These are phyloP conservation scores for Komagataella pseudopastoris DNA, from an alignment of 805 yeast species.

Conservation along the genomic window DNA sequence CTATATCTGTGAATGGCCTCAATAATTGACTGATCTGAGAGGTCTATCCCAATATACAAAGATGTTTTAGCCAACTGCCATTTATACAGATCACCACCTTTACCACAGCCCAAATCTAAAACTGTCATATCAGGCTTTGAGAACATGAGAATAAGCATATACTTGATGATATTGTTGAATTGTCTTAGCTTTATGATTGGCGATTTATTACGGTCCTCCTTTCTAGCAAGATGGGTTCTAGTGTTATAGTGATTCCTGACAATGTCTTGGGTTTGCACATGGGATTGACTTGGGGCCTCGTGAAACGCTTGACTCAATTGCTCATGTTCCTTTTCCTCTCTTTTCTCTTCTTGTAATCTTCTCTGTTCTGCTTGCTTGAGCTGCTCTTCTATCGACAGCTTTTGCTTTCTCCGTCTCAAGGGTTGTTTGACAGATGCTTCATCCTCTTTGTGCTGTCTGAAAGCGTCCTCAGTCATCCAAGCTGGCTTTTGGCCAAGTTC, in stretches of 20 bases:
- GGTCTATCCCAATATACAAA: slow-evolving; percentile 83
- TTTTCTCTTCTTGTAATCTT: slow-evolving; percentile 17
- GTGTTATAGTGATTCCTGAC: slow-evolving; percentile 82
- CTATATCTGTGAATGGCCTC: slow-evolving; percentile 74
- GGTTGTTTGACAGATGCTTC: slow-evolving; percentile 2
- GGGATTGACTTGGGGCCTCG: slow-evolving; percentile 14
- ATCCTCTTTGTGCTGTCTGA: slow-evolving; percentile 9
- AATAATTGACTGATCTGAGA: slow-evolving; percentile 74
- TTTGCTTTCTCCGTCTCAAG: slow-evolving; percentile 17
- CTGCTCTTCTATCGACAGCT: slow-evolving; percentile 9
- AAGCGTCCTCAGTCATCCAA: slow-evolving; percentile 20
- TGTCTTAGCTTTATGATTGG: slow-evolving; percentile 78
- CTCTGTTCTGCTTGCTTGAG: slow-evolving; percentile 10
- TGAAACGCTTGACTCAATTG: slow-evolving; percentile 3
- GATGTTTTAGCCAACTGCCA: slow-evolving; percentile 65
- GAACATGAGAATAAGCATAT: slow-evolving; percentile 65
- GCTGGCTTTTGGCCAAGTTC: slow-evolving; percentile 11
- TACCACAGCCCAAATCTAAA: slow-evolving; percentile 90
- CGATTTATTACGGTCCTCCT: slow-evolving; percentile 52
- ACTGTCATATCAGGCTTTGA: slow-evolving; percentile 42
- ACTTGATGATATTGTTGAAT: slow-evolving; percentile 87
- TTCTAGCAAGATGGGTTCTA: slow-evolving; percentile 56
- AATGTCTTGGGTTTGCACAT: slow-evolving; percentile 36
- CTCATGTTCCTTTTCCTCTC: slow-evolving; percentile 11
- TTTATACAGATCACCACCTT: slow-evolving; percentile 92